These are phyloP conservation scores for Alternaria postmessia DNA, from an alignment of 2,329 filamentous ascomycete genomes.

Conservation along the genomic window DNA sequence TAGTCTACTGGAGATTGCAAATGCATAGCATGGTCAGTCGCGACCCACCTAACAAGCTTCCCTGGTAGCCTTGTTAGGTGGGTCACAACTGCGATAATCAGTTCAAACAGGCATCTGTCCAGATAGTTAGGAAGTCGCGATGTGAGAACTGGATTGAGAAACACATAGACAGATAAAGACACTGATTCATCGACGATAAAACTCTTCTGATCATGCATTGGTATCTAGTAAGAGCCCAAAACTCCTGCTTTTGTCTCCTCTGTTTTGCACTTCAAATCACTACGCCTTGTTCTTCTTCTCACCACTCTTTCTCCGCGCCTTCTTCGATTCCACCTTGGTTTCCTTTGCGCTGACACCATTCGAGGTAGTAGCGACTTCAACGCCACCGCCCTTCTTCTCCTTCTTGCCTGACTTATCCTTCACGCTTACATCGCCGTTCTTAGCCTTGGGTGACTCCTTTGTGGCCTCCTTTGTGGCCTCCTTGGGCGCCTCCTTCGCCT, in stretches of 20 bases:
- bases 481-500: not conserved
- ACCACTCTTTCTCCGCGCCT: conserved; percentile 30
- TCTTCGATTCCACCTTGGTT: conserved; percentile 24
- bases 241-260: not conserved
- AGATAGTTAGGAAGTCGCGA: not conserved
- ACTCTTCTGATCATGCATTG: not conserved
- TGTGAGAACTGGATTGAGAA: not conserved
- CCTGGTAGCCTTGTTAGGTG: not conserved
- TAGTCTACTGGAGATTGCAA: not conserved
- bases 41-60: not conserved
- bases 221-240: not conserved
- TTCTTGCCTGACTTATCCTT: conserved; percentile 16
- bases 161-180: not conserved
- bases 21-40: not conserved
- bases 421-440: conserved; percentile 27
- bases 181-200: not conserved
- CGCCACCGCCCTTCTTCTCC: conserved; percentile 22
- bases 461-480: conserved; percentile 28
- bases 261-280: not conserved
- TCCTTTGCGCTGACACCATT: conserved; percentile 21
- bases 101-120: not conserved
- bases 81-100: not conserved
- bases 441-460: conserved; percentile 27
- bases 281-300: conserved; percentile 33
- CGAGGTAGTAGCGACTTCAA: conserved; percentile 14